These are phyloP conservation scores for Chlamydomonas sphaeroides DNA, from an alignment of 139 green algal species.

Conservation along the genomic window DNA sequence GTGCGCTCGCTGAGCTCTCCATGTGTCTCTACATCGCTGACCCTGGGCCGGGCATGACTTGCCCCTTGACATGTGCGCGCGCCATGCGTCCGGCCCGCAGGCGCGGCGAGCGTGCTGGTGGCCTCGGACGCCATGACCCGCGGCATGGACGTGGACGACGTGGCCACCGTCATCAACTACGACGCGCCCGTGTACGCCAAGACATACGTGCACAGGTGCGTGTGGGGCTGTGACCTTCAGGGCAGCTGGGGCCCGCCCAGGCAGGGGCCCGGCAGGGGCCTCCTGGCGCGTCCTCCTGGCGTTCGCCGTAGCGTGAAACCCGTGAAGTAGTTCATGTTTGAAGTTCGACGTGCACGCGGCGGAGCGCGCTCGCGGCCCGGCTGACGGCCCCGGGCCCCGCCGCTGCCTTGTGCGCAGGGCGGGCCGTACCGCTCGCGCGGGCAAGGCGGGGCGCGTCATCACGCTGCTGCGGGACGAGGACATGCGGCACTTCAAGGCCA, in stretches of 20 bases:
- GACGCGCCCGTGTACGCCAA: conserved; percentile 91
- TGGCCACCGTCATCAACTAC: conserved; percentile 87
- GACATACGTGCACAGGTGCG: conserved; percentile 69
- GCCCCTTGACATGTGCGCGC: too few species aligned
- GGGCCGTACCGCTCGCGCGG: conserved; percentile 86
- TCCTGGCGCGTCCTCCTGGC: too few species aligned
- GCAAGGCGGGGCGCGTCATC: conserved; percentile 67
- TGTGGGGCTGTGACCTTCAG: not conserved
- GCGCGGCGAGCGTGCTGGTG: conserved; percentile 74
- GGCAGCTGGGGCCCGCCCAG: too few species aligned
- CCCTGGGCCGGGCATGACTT: too few species aligned
- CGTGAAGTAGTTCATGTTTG: too few species aligned
- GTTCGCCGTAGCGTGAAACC: too few species aligned
- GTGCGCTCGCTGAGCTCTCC: too few species aligned
- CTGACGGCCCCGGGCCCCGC: not conserved
- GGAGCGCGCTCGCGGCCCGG: too few species aligned
- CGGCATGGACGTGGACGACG: conserved; percentile 85
- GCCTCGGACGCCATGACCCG: conserved; percentile 90
- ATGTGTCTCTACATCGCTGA: too few species aligned
- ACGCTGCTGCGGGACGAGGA: conserved; percentile 86
- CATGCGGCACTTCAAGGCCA: conserved; percentile 86
- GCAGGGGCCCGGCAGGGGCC: too few species aligned
- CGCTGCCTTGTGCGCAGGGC: conserved; percentile 68
- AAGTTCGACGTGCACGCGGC: too few species aligned
- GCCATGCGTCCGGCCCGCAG: conserved; percentile 4